These are phyloP conservation scores for Aphanomyces cochlioides DNA, from an alignment of 352 stramenopile genomes.

Conservation along the genomic window DNA sequence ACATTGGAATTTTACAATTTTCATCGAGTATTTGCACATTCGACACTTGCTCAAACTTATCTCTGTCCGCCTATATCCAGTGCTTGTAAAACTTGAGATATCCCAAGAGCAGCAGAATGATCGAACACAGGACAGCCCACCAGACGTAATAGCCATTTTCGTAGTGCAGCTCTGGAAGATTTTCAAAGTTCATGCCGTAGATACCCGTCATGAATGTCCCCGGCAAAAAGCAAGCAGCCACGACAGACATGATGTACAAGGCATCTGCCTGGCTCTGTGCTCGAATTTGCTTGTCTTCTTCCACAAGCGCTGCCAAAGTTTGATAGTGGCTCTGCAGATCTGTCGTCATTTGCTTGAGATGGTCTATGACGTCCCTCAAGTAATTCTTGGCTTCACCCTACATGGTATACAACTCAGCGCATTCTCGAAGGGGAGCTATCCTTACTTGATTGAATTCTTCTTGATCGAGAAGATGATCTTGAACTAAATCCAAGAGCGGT, in stretches of 20 bases:
- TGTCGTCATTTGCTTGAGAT: constrained; percentile 73
- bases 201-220: constrained; percentile 86
- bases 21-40: no score
- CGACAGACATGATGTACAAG: constrained; percentile 72
- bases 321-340: constrained; percentile 78
- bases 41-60: not conserved
- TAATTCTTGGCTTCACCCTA: constrained; percentile 66
- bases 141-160: constrained; percentile 76
- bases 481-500: constrained; percentile 59
- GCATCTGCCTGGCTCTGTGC: constrained; percentile 65
- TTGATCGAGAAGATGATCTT: constrained; percentile 58
- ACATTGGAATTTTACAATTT: no score
- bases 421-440: not conserved
- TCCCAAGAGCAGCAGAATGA: constrained; percentile 43
- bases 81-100: constrained; percentile 78
- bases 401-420: not conserved
- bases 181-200: constrained; percentile 87
- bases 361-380: constrained; percentile 81
- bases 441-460: constrained; percentile 47
- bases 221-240: constrained; percentile 77
- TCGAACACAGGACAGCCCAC: constrained; percentile 55
- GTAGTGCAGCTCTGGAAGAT: constrained; percentile 80
- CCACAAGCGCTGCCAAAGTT: constrained; percentile 54
- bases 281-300: constrained; percentile 67
- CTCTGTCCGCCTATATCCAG: constrained; percentile 38